Conservation (phyloP, 116 monocot species). For the Cymodocea nodosa region DNA sequence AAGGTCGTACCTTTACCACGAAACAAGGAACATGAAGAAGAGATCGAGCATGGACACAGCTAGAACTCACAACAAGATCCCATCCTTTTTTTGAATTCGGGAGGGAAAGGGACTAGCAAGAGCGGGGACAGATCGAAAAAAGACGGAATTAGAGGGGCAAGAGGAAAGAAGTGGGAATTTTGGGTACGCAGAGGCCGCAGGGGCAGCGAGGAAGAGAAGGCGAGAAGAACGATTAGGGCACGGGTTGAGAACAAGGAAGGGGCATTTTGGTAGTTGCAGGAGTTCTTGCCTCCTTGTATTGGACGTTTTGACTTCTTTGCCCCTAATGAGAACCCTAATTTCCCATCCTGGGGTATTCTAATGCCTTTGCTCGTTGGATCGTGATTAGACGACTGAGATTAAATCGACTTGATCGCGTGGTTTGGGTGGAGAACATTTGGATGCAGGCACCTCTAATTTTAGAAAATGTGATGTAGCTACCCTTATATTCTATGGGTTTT, state of each 20-base stretch:
- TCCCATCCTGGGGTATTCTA: no score
- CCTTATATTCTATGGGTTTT: no score
- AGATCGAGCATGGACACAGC: background rate
- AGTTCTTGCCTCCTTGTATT: background rate
- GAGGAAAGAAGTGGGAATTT: background rate
- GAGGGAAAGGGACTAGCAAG: background rate
- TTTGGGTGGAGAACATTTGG: no score
- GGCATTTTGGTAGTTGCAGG: constrained; percentile 4
- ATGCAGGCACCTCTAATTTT: no score
- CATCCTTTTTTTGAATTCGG: constrained; percentile 3
- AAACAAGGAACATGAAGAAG: background rate
- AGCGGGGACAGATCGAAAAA: constrained; percentile 3
- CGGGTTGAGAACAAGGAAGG: background rate
- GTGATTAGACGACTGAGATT: no score
- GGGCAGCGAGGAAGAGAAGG: background rate
- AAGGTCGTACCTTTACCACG: constrained; percentile 4
- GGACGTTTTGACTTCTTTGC: background rate
- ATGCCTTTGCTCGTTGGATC: background rate
- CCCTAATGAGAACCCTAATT: background rate
- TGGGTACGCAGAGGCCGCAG: background rate
- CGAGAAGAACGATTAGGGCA: background rate
- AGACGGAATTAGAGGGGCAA: constrained; percentile 9
- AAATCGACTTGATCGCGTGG: no score
- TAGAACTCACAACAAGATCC: background rate
- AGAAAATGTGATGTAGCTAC: no score